Conservation (phyloP, 805 yeast species). For the Ogataea pilisensis region DNA sequence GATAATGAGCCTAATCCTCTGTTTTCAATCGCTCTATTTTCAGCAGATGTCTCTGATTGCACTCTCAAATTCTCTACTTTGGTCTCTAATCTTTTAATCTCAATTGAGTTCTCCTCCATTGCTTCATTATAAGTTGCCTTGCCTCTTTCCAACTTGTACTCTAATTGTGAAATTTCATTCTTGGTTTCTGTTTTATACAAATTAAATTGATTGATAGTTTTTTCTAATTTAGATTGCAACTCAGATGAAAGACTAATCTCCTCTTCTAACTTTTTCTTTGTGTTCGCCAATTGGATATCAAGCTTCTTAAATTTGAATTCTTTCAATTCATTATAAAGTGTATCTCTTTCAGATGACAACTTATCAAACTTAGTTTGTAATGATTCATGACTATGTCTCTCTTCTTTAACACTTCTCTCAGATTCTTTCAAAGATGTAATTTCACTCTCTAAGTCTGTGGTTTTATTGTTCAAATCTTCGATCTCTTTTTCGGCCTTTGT, state of each 20-base stretch:
- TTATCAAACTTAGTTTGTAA: conserved; percentile 24
- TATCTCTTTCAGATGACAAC: conserved; percentile 21
- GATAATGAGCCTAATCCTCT: conserved; percentile 1
- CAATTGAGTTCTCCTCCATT: conserved; percentile 34
- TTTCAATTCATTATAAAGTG: conserved; percentile 26
- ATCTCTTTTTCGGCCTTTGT: conserved; percentile 26
- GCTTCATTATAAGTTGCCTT: conserved; percentile 22
- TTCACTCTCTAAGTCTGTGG: conserved; percentile 28
- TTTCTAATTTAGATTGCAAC: conserved; percentile 20
- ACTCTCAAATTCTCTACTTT: conserved; percentile 66
- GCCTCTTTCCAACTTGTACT: conserved; percentile 28
- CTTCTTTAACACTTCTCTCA: conserved; percentile 28
- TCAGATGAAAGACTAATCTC: conserved; percentile 28
- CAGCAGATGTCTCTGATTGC: conserved; percentile 46
- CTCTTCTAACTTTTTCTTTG: conserved; percentile 32
- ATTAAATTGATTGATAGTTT: conserved; percentile 16
- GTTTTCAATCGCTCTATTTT: conserved; percentile 4
- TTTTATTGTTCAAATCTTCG: conserved; percentile 25
- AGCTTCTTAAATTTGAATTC: conserved; percentile 32
- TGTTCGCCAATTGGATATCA: conserved; percentile 30
- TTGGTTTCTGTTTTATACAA: conserved; percentile 23
- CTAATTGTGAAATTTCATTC: conserved; percentile 23
- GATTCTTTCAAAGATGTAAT: conserved; percentile 17
- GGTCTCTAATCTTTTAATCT: conserved; percentile 58
- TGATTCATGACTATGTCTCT: conserved; percentile 26